Base-by-base conservation (phyloP, 805 yeast species). In the Lachancea kluyveri region DNA sequence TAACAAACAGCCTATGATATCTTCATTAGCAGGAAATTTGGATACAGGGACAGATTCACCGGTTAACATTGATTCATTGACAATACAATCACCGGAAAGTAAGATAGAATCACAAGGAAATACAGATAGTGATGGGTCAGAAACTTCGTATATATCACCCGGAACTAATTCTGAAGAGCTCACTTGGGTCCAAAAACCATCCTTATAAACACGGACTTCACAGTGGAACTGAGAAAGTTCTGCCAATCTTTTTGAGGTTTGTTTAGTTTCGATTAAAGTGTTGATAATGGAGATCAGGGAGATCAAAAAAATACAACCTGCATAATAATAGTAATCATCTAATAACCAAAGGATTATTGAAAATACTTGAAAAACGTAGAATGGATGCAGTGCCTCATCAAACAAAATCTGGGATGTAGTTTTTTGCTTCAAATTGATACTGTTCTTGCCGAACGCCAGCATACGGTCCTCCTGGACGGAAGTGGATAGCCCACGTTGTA, bases 21-120 rank as follows among this genome's bases (percentile, higher is more conserved):
- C 87, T 10, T 70, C 67, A 1, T 68, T 60, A 2, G 92, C 85
- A 2, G 83, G 70, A 8, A 66, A 40, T 54, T 92, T 92, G 0
- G 96, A 74, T 3, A 92, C 95, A 0, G 99, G 98, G 1, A 92
- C 96, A 31, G 96, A 86, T 56, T 92, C 99, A 23, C 99, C 99
- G 0, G 99, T 92, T 13, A 92, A 68, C 95, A 92, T 92, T 5
- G 96, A 83, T 54, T 92, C 99, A 56, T 92, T 92, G n/a, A 92
- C 82, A 33, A 92, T 87, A 53, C 95, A 84, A 52, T 88, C 97
- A 31, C 99, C 98, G 20, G 87, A 74, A 12, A 90, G 60, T 30
- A 92, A 64, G 8, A 92, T 57, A 1, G 95, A 81, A 57, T 92
- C 99, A 52, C 96, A 87, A 0, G 99, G 98, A 28, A 90, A 68